Evolutionary conservation across 1,284 basidiomycete genomes (phyloP), one percentile per base, ranked within the genome.

Genomic region (Cryptococcus jaspeensis): DNA sequence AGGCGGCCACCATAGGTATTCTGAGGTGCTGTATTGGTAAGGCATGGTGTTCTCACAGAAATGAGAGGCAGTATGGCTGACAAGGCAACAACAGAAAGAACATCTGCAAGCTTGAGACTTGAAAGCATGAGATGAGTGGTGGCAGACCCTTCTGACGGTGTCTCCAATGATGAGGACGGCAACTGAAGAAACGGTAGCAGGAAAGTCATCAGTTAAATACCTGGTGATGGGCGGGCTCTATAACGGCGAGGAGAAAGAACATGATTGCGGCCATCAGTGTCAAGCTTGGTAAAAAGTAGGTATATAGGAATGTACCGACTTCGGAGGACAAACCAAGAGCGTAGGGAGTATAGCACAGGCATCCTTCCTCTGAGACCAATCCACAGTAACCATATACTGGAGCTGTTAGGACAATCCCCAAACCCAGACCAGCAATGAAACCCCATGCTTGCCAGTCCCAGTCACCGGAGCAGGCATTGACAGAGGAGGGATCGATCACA

Each of bases 71-170:
- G 80, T 16, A 83, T 84, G 8, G 83, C 86, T 12, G 73, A 83
- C 7, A 90, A 79, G 1, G 83, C 86, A 20, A 90, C 74, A 32
- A 90, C 63, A 1, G 86, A 81, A 84, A 86, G 87, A 15, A 84
- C 82, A 2, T 85, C 73, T 5, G 82, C 83, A 50, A 90, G 80
- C 28, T 85, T 76, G 44, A 90, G 80, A 32, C 82, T 81, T 40
- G 84, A 78, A 81, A 84, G 87, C 15, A 89, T 78, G 15, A 82
- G 81, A 28, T 87, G 82, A 64, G 89, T 85, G 56, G 78, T 82
- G 52, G 90, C 81, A 63, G 86, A 80, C 62, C 87, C 87, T 61
- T 90, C 88, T 0, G 87, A 87, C 2, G 86, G 84, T 65, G 83
- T 78, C 9, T 83, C 77, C 60, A 85, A 83, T 2, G 79, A 72